Evolutionary conservation across 129 eudicot species (phyloP).

Genomic region (Flaveria trinervia): DNA sequence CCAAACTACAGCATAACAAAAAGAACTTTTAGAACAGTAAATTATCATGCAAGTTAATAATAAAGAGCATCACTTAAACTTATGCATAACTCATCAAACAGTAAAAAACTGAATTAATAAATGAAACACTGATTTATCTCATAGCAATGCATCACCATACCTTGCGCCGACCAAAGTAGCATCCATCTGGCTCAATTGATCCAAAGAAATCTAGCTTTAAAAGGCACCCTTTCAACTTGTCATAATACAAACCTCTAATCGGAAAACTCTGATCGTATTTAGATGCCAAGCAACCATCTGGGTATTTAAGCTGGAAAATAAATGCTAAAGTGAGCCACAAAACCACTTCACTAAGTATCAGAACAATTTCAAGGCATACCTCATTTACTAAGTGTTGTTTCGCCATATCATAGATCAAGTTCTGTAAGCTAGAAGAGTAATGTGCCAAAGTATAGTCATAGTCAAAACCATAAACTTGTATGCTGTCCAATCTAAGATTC

Average conservation of each 20-base stretch:
- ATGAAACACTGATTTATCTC: conserved; percentile 1
- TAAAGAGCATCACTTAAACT: conserved; percentile 4
- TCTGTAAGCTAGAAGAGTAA: conserved; percentile 80
- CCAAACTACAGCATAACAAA: background rate
- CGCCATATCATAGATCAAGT: conserved; percentile 83
- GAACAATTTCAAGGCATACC: conserved; percentile 45
- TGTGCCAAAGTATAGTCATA: conserved; percentile 96
- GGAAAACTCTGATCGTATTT: conserved; percentile 87
- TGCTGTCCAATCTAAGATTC: conserved; percentile 87
- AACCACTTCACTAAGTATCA: background rate
- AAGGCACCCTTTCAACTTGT: conserved; percentile 89
- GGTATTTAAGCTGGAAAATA: conserved; percentile 77
- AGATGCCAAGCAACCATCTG: conserved; percentile 81
- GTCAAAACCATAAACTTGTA: conserved; percentile 98
- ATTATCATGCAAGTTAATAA: background rate
- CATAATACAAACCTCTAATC: conserved; percentile 90
- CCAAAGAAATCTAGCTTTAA: conserved; percentile 98
- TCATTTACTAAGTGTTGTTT: conserved; percentile 91
- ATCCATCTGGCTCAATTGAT: conserved; percentile 96
- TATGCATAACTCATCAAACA: background rate
- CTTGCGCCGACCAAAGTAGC: conserved; percentile 95
- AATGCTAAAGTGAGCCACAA: conserved; percentile 2
- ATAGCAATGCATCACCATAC: conserved; percentile 41
- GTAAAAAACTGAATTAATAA: background rate
- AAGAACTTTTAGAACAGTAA: background rate